A percentile compares a stretch with the other conserved stretches of the same genome.
These are phyloP conservation scores for Flaveria sonorensis DNA, from an alignment of 129 eudicot genomes.

Conservation along the genomic window DNA sequence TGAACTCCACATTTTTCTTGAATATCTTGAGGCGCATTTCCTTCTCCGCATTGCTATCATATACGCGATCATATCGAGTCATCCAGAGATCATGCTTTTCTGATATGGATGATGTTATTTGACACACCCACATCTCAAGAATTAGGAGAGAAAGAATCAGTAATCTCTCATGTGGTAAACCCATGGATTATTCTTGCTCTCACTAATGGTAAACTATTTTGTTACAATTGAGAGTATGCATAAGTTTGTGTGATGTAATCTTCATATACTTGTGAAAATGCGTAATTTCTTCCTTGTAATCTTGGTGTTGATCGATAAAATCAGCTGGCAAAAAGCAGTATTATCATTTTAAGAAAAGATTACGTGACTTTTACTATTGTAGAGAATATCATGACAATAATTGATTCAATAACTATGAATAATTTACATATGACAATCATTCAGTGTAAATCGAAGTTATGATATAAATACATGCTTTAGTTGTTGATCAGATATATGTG, in stretches of 20 bases:
- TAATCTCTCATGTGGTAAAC: background rate
- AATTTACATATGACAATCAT: no score
- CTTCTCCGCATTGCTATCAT: conserved; percentile 35
- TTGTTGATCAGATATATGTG: no score
- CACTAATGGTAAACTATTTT: background rate
- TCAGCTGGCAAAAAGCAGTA: no score
- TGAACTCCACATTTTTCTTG: conserved; percentile 36
- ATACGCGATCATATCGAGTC: conserved; percentile 41
- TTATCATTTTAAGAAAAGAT: background rate
- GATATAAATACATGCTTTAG: no score
- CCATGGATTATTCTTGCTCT: conserved; percentile 32
- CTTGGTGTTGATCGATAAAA: background rate
- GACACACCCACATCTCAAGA: conserved; percentile 26
- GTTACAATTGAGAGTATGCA: background rate
- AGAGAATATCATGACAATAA: no score
- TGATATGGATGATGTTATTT: conserved; percentile 25
- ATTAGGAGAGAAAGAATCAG: conserved; percentile 11
- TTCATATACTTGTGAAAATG: background rate
- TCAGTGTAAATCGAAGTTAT: no score
- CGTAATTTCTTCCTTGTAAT: background rate
- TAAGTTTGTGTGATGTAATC: background rate
- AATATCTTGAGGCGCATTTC: conserved; percentile 37
- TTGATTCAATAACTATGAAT: no score
- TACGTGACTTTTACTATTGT: background rate
- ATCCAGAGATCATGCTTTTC: conserved; percentile 47